Base-by-base conservation (phyloP, 2,329 filamentous ascomycete species). In the Hymenoscyphus fraxineus region DNA sequence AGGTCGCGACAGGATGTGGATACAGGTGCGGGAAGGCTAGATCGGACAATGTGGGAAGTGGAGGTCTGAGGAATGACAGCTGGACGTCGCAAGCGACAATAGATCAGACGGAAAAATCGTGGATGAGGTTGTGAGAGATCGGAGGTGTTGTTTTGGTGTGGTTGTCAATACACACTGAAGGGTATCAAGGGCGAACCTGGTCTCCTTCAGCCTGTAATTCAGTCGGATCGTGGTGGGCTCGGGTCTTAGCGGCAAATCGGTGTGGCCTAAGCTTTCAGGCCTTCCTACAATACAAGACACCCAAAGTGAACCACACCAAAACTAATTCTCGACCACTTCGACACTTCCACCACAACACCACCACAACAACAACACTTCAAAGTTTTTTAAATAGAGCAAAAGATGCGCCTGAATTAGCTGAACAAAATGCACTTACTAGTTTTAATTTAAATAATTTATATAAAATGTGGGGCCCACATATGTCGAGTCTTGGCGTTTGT, bases 1-100 rank as follows among this genome's bases (percentile, higher is more conserved):
- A 60, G 62, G 65, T 66, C 66, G 70, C 70, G 70, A 71, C 68
- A 64, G 67, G 56, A 67, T 61, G 66, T 61, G 67, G 54, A 51
- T 32, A 27, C 13, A 57, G 7, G 54, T 38, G 54, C 54, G 54
- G 54, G 19, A 57, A n/a, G 44, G 16, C 41, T 44, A 44, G 41
- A 44, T 56, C 66, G 61, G 65, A 59, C 47, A 62, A 61, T 54
- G 32, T 47, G 57, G 9, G 35, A 59, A 38, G 32, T 51, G 35
- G 38, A 55, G 58, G 57, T 35, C 15, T 61, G 31, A n/a, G 35
- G 44, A 51, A 51, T 51, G 44, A 19, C 10, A 51, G 22, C 1
- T 27, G 19, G 27, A 13, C 2, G 54, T 57, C 27, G 32, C 31
- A 57, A 57, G 54, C 7, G 12, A 57, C 16, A 35, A 1, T 13